Base-by-base conservation (phyloP, 2,329 filamentous ascomycete species). In the Ophidiomyces ophidiicola region DNA sequence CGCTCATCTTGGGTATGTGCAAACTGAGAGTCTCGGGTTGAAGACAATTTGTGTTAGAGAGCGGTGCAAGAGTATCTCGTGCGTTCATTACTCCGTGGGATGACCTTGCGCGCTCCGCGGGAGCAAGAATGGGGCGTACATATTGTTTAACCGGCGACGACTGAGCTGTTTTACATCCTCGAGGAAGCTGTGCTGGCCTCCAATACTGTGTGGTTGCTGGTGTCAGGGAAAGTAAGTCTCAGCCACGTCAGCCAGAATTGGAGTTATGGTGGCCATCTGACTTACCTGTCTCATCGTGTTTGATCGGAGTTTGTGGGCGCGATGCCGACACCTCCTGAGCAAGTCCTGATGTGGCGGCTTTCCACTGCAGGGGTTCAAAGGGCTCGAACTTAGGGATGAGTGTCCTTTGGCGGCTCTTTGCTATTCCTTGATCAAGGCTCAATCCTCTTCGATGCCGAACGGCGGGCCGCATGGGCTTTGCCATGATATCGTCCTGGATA, bases 401-500 rank as follows among this genome's bases (percentile, higher is more conserved):
- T 11, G 36, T 14, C 39, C 42, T 40, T 21, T 40, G 43, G 8
- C 39, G 31, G 19, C 36, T 36, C n/a, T 25, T 37, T 14, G 38
- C 32, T 15, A 46, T 25, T n/a, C 46, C 43, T 11, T 42, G 81
- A 65, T 92, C 84, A 53, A 92, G 71, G 66, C 82, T 90, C 66
- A 87, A 76, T 56, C 86, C 87, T 60, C 84, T 74, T 63, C 84
- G 79, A 65, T 92, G 83, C 59, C 70, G 67, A 51, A 60, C 61
- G 50, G 53, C 50, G 35, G 59, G 59, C 2, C 25, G 24, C 7
- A 29, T 20, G 5, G 32, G 32, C 12, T 28, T 39, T 3, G 33
- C 19, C 4, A 11, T 15, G 15, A 18, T 44, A 65, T 63, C 21
- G 21, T 10, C 20, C 1, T 28, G 29, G 18, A 31, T 10, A 14